Conservation (phyloP, 768 basidiomycete species). For the Agaricus blazei region DNA sequence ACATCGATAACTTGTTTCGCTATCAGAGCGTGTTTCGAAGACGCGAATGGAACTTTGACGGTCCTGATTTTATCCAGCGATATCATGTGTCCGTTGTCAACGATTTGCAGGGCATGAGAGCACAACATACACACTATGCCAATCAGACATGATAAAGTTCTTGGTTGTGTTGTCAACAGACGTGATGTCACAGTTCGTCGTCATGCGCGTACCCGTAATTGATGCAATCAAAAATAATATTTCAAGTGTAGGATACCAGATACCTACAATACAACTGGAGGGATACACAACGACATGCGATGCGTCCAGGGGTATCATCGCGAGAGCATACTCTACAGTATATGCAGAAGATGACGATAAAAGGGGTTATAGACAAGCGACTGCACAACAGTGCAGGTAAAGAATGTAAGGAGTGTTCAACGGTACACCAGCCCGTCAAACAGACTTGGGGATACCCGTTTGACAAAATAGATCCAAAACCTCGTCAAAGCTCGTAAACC, state of each 20-base stretch:
- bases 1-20: slow-evolving; percentile 84
- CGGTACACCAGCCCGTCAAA: slow-evolving; percentile 8
- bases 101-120: neutral
- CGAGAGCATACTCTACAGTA: slow-evolving; percentile 3
- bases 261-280: neutral
- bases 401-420: neutral
- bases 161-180: neutral
- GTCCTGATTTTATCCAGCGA: slow-evolving; percentile 29
- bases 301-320: slow-evolving; percentile 2
- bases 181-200: slow-evolving; percentile 2
- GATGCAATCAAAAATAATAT: no score
- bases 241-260: neutral
- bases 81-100: neutral
- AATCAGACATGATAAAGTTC: slow-evolving; percentile 14
- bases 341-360: slow-evolving; percentile 6
- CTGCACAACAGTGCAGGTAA: neutral
- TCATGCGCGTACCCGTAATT: no score
- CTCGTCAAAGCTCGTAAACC: slow-evolving; percentile 5
- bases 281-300: neutral
- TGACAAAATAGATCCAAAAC: slow-evolving; percentile 1
- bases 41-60: slow-evolving; percentile 75
- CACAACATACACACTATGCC: slow-evolving; percentile 20
- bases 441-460: slow-evolving; percentile 1
- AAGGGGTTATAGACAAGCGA: neutral
- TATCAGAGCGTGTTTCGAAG: slow-evolving; percentile 68